Evolutionary conservation across 352 stramenopile genomes (phyloP), one percentile per base, ranked within the genome.

Genomic region (Thraustochytrium striatum): DNA sequence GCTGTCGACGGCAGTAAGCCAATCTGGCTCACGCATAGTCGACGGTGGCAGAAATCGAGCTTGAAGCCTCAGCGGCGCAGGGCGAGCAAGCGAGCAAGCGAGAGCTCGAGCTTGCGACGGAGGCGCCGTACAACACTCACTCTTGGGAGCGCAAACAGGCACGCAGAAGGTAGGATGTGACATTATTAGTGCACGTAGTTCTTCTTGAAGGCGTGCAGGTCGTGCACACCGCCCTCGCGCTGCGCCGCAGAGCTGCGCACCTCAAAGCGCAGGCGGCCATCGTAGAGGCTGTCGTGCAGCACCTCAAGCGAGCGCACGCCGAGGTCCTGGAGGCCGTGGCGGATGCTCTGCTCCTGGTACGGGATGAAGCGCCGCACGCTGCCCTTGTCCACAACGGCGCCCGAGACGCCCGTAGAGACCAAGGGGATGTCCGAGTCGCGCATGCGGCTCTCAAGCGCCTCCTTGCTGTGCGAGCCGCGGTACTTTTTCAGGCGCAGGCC

Each of bases 401-500:
- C 97, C 81, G 92, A 98, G 39, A 99, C 97, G 79, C 97, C 97
- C 87, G 99, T 97, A 1, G 96, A 97, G 16, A 99, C 96, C 87
- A 99, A 99, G 78, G 99, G 92, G 13, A 89, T 85, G 21, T 83
- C 44, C 59, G 25, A 30, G 28, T 61, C n/a, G 57, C 53, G 28
- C 19, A 58, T 19, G 32, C 39, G n/a, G 13, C 53, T 38, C 19
- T 38, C 38, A 95, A 99, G 99, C 44, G 97, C 96, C 85, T 99
- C 97, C 30, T 99, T 92, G 68, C 92, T 98, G 69, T 96, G 96
- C 96, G 99, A 99, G 79, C 97, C 97, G 83, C 96, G 92, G 89
- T 99, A 99, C 85, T 97, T 96, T 87, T 99, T 99, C 36, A 99
- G 87, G 72, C 97, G 93, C 73, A 99, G 95, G 53, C 97, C 97